These are phyloP conservation scores for Arabis alpina DNA, from an alignment of 345 rosid genomes.

Conservation along the genomic window DNA sequence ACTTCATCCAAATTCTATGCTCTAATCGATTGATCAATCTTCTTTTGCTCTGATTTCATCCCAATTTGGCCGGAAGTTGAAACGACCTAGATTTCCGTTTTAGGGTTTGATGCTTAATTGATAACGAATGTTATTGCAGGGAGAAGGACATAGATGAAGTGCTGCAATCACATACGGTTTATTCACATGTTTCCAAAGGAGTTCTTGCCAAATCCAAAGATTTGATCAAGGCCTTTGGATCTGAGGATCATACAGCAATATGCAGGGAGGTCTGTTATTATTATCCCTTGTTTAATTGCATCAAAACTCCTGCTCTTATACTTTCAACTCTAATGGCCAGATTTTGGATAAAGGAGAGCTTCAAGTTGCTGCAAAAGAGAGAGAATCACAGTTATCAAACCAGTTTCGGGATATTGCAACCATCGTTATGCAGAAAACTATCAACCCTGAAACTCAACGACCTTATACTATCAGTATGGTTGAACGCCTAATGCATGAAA, in stretches of 20 bases:
- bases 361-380: conserved; percentile 97
- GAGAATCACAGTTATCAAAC: conserved; percentile 86
- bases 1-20: not conserved
- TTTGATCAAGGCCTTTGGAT: conserved; percentile 66
- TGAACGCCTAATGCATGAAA: conserved; percentile 92
- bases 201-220: conserved; percentile 89
- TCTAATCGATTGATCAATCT: not conserved
- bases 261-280: conserved; percentile 68
- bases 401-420: conserved; percentile 97
- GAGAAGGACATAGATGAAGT: conserved; percentile 98
- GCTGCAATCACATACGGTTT: conserved; percentile 91
- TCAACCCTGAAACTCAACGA: conserved; percentile 88
- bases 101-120: not conserved
- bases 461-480: conserved; percentile 98
- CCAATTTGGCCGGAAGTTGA: too few species aligned
- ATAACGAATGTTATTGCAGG: conserved; percentile 43
- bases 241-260: conserved; percentile 76
- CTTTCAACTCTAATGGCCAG: conserved; percentile 34
- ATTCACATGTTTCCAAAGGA: conserved; percentile 90
- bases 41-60: not conserved
- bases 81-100: too few species aligned
- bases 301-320: not conserved
- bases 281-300: not conserved
- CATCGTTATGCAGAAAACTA: conserved; percentile 93
- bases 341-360: conserved; percentile 97